phyloP scores from a whole-genome alignment of 805 yeast genomes.

The Wickerhamomyces xylosicus region DNA sequence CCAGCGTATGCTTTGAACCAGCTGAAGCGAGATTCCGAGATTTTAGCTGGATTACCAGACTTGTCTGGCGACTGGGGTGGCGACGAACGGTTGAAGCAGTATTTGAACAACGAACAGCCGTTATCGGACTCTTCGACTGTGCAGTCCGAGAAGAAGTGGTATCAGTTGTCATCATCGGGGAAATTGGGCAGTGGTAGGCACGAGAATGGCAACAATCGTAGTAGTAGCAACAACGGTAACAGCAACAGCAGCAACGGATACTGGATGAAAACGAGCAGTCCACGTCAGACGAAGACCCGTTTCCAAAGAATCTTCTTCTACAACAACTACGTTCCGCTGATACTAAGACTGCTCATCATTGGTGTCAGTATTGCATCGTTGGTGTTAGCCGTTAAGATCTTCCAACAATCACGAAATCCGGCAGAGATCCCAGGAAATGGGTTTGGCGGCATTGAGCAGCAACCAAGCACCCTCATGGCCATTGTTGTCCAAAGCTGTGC shows the following conservation, averaged over 20 bases:
- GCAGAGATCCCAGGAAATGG: constrained; percentile 8
- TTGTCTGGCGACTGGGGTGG: constrained; percentile 62
- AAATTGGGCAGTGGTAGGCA: constrained; percentile 9
- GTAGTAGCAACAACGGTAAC: constrained; percentile 23
- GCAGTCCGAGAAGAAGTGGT: constrained; percentile 4
- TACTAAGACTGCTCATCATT: constrained; percentile 52
- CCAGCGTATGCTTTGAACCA: constrained; percentile 22
- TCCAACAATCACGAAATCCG: constrained; percentile 24
- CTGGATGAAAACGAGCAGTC: constrained; percentile 48
- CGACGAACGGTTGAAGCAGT: constrained; percentile 45
- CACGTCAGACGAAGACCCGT: constrained; percentile 43
- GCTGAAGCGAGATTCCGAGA: constrained; percentile 13
- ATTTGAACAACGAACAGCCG: constrained; percentile 28
- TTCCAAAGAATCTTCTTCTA: constrained; percentile 49
- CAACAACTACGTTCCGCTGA: constrained; percentile 75
- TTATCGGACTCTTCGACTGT: constrained; percentile 1
- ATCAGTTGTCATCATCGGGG: not conserved
- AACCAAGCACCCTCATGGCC: constrained; percentile 90
- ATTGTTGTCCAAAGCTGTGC: constrained; percentile 76
- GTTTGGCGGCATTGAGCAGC: constrained; percentile 40
- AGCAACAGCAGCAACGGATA: constrained; percentile 37
- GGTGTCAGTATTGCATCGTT: constrained; percentile 57
- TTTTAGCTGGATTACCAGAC: constrained; percentile 24
- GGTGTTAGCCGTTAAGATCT: constrained; percentile 59
- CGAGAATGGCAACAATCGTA: constrained; percentile 26